Evolutionary conservation across 1,284 basidiomycete genomes (phyloP), one percentile per base, ranked within the genome.

Genomic region (Cryptococcus jaspeensis): DNA sequence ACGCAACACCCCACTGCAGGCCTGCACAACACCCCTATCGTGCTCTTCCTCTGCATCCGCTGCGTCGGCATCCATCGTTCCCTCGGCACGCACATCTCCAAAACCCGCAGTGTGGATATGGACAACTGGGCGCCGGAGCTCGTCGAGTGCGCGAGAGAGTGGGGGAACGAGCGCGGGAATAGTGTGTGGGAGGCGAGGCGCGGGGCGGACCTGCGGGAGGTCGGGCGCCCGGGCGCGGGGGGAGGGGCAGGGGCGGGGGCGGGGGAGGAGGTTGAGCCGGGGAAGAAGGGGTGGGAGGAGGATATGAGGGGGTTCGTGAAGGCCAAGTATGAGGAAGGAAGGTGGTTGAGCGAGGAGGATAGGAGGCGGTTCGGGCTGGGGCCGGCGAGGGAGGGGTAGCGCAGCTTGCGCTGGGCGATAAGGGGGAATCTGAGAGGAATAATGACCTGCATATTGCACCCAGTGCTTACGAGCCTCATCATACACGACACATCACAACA

Each of bases 41-140:
- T 79, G 39, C 73, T 81, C 57, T 81, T 82, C 56, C 66, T 82
- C 46, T 82, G 81, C 66, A 82, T 82, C 43, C 69, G 78, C 15
- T 83, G 81, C 60, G 77, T 75, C 23, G 81, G 81, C 0, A 55
- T 81, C 1, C 81, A 83, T 62, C 76, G 81, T 5, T 70, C 74
- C 5, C 69, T 83, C 8, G 81, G 81, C 8, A 81, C 80, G 25
- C 81, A 82, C 62, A 76, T 81, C 37, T 79, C 78, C 38, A 81
- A 80, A 59, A 79, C 81, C 25, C 72, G 80, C 36, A 77, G 73
- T 4, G 73, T 81, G n/a, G 80, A 82, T 63, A 69, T 82, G 37
- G 81, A 81, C 61, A 78, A 77, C 55, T 81, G 80, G 80, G 71
- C 62, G 5, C 72, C 74, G 13, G 79, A 80, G 53, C 69, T 74